phyloP scores from a whole-genome alignment of 1,284 basidiomycete species.

The Irpex sp. region DNA sequence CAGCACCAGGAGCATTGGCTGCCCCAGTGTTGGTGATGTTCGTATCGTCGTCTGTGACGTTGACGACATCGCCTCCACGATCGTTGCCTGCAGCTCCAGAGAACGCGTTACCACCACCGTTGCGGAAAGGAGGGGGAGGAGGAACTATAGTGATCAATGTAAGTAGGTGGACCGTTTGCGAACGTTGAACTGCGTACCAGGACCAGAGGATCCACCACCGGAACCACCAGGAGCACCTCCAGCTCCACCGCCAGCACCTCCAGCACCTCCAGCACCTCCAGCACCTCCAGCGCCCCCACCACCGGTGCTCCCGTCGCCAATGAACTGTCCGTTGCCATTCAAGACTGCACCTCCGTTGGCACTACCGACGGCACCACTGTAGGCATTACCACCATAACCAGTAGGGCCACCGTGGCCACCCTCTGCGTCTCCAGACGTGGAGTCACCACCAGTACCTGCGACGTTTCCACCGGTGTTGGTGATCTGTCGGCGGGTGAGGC shows the following conservation, averaged over 20 bases:
- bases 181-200: not conserved
- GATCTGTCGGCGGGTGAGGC: slow-evolving; percentile 8
- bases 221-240: slow-evolving; percentile 2
- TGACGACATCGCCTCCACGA: slow-evolving; percentile 14
- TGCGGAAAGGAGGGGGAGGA: slow-evolving; percentile 9
- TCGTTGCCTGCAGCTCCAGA: slow-evolving; percentile 13
- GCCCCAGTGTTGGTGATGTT: slow-evolving; percentile 13
- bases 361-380: slow-evolving; percentile 18
- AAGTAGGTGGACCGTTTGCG: not conserved
- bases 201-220: slow-evolving; percentile 1
- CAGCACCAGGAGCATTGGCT: slow-evolving; percentile 10
- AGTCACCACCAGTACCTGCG: slow-evolving; percentile 15
- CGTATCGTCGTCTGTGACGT: slow-evolving; percentile 11
- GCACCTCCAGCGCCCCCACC: slow-evolving; percentile 1
- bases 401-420: slow-evolving; percentile 16
- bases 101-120: slow-evolving; percentile 15
- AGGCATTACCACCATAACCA: slow-evolving; percentile 19
- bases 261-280: not conserved
- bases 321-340: slow-evolving; percentile 13
- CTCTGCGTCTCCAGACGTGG: slow-evolving; percentile 19
- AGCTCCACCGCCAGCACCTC: not conserved
- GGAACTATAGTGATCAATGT: not conserved
- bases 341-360: slow-evolving; percentile 19
- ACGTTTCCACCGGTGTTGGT: slow-evolving; percentile 13
- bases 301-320: not conserved